A percentile compares a stretch with the other conserved stretches of the same genome.
These are phyloP conservation scores for Lactifluus pinguis DNA, from an alignment of 768 basidiomycete genomes.

Conservation along the genomic window DNA sequence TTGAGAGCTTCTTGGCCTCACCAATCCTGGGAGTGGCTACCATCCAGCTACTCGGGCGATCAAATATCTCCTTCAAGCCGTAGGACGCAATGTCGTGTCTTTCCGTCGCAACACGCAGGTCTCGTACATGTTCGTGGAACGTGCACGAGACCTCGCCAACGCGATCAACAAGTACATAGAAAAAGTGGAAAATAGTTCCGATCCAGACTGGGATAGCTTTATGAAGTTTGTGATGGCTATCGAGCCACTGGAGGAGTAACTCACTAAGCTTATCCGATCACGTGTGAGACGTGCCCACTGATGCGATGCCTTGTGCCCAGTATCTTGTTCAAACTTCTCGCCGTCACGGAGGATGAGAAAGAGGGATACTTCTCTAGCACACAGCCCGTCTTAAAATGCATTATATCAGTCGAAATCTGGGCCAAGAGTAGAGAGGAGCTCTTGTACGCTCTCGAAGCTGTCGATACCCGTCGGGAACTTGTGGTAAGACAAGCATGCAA, in stretches of 20 bases:
- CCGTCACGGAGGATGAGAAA: conserved; percentile 10
- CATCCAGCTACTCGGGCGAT: conserved; percentile 12
- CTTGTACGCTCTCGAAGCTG: not conserved
- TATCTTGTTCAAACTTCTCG: conserved; percentile 1
- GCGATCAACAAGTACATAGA: conserved; percentile 16
- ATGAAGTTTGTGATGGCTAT: conserved; percentile 17
- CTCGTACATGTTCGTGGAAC: conserved; percentile 17
- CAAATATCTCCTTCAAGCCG: conserved; percentile 15
- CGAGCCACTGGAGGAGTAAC: conserved; percentile 19
- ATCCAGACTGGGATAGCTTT: conserved; percentile 14
- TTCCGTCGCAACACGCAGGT: conserved; percentile 19
- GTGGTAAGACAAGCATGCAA: not conserved
- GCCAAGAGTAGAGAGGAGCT: conserved; percentile 1
- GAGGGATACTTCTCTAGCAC: not conserved
- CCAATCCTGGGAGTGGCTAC: not conserved
- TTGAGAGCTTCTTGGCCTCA: not conserved
- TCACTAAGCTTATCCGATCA: not conserved
- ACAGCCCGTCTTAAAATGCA: not conserved
- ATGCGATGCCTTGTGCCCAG: not conserved
- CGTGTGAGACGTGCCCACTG: not conserved
- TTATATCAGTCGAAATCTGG: conserved; percentile 1
- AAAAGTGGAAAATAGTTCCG: conserved; percentile 1
- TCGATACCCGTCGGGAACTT: not conserved
- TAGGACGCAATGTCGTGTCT: conserved; percentile 12
- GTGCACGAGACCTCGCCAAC: conserved; percentile 15